These are phyloP conservation scores for Penicillium dipodomyicola DNA, from an alignment of 495 filamentous ascomycete species.

Conservation along the genomic window DNA sequence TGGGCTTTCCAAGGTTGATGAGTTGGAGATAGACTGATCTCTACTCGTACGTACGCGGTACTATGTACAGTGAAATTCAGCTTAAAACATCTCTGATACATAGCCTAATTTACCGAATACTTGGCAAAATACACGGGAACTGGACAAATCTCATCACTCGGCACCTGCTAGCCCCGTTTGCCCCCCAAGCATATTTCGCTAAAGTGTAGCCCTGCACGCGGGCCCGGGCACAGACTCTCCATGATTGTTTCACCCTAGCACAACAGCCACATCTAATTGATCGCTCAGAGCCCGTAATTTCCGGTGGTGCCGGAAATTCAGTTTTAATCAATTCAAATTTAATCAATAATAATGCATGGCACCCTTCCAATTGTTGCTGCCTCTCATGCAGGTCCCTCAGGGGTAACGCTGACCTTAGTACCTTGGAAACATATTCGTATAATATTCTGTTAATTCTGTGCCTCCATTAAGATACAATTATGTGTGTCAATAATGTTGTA, in stretches of 20 bases:
- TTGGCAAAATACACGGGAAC: background rate
- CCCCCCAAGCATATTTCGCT: constrained; percentile 5
- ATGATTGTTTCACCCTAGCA: constrained; percentile 11
- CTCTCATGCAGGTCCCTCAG: constrained; percentile 1
- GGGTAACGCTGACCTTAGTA: background rate
- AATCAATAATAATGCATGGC: background rate
- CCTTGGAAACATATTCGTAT: background rate
- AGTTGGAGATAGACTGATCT: background rate
- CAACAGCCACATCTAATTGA: constrained; percentile 12
- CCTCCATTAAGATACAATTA: background rate
- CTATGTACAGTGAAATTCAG: background rate
- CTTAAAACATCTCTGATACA: background rate
- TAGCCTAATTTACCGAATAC: background rate
- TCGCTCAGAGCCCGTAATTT: constrained; percentile 8
- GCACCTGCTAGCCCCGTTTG: background rate
- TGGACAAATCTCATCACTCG: background rate
- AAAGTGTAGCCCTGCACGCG: constrained; percentile 1
- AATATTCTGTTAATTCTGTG: background rate
- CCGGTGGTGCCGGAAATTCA: constrained; percentile 8
- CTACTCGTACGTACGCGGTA: background rate
- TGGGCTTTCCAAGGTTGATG: background rate
- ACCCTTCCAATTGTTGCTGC: background rate
- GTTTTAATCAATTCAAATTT: constrained; percentile 5
- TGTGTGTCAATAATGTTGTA: background rate
- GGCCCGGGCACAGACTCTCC: constrained; percentile 6